These are phyloP conservation scores for Arctium minus DNA, from an alignment of 129 eudicot genomes.

Conservation along the genomic window DNA sequence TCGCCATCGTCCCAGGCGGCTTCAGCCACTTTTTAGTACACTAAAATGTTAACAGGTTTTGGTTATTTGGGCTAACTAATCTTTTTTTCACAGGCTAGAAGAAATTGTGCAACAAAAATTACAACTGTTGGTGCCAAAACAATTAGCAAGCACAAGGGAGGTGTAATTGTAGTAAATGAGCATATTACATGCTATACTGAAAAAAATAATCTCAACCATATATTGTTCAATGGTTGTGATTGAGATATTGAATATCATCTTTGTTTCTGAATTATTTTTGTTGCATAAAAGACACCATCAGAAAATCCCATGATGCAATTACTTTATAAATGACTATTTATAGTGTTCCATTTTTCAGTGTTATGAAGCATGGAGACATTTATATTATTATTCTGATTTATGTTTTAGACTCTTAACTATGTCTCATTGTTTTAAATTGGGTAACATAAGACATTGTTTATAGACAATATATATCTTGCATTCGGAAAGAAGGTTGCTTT, in stretches of 20 bases:
- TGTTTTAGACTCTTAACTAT: not conserved
- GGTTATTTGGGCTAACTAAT: not conserved
- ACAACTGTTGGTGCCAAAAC: not conserved
- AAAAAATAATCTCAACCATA: not conserved
- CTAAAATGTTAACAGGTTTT: not conserved
- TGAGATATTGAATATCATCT: not conserved
- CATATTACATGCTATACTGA: not conserved
- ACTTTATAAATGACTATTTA: not conserved
- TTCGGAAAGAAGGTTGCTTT: not conserved
- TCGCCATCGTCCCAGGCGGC: not conserved
- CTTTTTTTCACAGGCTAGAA: not conserved
- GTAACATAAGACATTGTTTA: not conserved
- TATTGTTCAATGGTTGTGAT: not conserved
- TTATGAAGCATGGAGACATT: no score
- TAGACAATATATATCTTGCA: not conserved
- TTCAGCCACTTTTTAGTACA: not conserved
- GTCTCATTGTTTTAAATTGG: no score
- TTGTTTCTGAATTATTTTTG: not conserved
- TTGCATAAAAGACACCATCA: not conserved
- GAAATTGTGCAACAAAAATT: not conserved
- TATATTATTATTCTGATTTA: not conserved
- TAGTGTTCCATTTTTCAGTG: not conserved
- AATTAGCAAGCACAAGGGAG: not conserved
- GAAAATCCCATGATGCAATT: not conserved
- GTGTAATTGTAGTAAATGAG: not conserved